Evolutionary conservation across 1,284 basidiomycete genomes (phyloP).

Genomic region (Naganishia sp.): DNA sequence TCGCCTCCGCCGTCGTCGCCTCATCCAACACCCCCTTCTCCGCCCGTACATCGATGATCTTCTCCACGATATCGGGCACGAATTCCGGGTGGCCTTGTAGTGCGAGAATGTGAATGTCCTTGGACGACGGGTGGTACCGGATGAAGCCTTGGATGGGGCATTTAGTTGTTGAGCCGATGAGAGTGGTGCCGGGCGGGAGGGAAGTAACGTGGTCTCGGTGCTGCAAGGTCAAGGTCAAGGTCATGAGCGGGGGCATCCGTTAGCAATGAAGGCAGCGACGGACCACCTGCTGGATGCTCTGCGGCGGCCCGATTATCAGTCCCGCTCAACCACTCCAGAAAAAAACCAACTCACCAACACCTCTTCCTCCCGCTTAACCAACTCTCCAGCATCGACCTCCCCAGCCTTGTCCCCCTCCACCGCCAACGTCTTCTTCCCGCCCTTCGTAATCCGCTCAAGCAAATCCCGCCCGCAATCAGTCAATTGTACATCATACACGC

Average conservation of each 20-base stretch:
- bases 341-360: constrained; percentile 40
- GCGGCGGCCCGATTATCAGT: constrained; percentile 10
- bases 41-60: constrained; percentile 54
- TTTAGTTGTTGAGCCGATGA: constrained; percentile 53
- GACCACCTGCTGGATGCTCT: constrained; percentile 59
- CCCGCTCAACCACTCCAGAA: not conserved
- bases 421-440: not conserved
- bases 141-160: constrained; percentile 57
- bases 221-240: constrained; percentile 31
- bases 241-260: not conserved
- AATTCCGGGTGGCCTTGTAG: constrained; percentile 60
- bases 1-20: constrained; percentile 49
- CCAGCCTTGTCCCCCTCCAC: constrained; percentile 8
- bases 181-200: constrained; percentile 54
- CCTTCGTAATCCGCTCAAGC: constrained; percentile 43
- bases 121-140: constrained; percentile 50
- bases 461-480: constrained; percentile 54
- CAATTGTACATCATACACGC: constrained; percentile 53
- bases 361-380: constrained; percentile 37
- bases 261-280: constrained; percentile 12
- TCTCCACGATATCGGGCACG: constrained; percentile 56
- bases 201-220: constrained; percentile 57
- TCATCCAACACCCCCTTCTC: constrained; percentile 53
- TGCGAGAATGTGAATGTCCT: constrained; percentile 45
- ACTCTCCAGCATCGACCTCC: constrained; percentile 39